Percentiles rank a stretch among this genome's conserved stretches.
phyloP scores from a whole-genome alignment of 2,329 filamentous ascomycete genomes.

The Cytospora leucostoma region DNA sequence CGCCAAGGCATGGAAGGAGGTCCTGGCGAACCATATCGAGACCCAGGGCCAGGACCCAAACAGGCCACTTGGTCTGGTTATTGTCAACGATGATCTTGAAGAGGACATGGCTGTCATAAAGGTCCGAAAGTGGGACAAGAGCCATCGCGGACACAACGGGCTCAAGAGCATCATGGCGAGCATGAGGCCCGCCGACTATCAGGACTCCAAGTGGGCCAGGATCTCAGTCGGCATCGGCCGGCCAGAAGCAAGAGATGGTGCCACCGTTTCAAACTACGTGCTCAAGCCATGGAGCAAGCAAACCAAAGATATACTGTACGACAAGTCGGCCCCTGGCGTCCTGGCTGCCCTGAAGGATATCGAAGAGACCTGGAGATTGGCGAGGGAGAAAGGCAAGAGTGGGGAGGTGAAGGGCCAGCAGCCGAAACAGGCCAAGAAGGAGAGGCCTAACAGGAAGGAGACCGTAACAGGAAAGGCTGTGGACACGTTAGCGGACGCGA shows the following conservation, averaged over 20 bases:
- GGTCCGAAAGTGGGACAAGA: slow-evolving; percentile 63
- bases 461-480: background rate
- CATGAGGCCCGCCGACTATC: slow-evolving; percentile 47
- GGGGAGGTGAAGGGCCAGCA: background rate
- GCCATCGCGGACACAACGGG: slow-evolving; percentile 73
- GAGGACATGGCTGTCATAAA: slow-evolving; percentile 66
- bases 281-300: slow-evolving; percentile 63
- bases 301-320: slow-evolving; percentile 55
- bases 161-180: slow-evolving; percentile 64
- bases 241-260: slow-evolving; percentile 66
- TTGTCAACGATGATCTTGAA: slow-evolving; percentile 91
- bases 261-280: slow-evolving; percentile 75
- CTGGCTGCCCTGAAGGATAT: slow-evolving; percentile 51
- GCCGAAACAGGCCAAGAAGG: slow-evolving; percentile 6
- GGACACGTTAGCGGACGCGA: slow-evolving; percentile 2
- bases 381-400: slow-evolving; percentile 6
- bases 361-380: slow-evolving; percentile 40
- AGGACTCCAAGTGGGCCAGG: slow-evolving; percentile 50
- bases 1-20: slow-evolving; percentile 63
- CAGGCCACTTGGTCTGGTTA: slow-evolving; percentile 57
- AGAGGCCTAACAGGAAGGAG: slow-evolving; percentile 2
- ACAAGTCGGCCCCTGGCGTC: slow-evolving; percentile 54
- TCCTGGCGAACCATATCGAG: slow-evolving; percentile 42
- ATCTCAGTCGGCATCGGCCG: slow-evolving; percentile 88
- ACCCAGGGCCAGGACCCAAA: slow-evolving; percentile 2